Percentiles rank a stretch among this genome's conserved stretches.
Evolutionary conservation across 164 flowering plant genomes (phyloP).

Genomic region (Tetrastigma voinierianum): DNA sequence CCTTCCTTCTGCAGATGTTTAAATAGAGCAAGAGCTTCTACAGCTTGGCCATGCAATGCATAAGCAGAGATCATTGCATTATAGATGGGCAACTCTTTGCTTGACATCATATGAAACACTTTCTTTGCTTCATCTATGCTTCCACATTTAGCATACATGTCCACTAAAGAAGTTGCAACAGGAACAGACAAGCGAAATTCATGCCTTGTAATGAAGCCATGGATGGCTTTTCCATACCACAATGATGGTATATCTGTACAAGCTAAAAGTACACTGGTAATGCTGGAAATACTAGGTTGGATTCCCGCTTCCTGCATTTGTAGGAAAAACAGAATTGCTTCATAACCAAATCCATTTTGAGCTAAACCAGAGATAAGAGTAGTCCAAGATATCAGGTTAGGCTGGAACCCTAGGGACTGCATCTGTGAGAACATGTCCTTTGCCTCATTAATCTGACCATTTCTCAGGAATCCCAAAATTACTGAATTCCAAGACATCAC

Average conservation of each 20-base stretch:
- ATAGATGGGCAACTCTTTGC: conserved; percentile 50
- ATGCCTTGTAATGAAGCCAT: conserved; percentile 44
- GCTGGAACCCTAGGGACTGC: conserved; percentile 45
- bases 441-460: conserved; percentile 48
- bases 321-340: conserved; percentile 39
- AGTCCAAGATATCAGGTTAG: conserved; percentile 60
- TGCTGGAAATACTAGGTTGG: conserved; percentile 38
- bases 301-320: conserved; percentile 59
- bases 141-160: conserved; percentile 82
- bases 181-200: conserved; percentile 20
- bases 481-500: conserved; percentile 63
- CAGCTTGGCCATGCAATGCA: conserved; percentile 54
- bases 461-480: conserved; percentile 55
- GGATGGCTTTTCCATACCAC: conserved; percentile 49
- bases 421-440: conserved; percentile 48
- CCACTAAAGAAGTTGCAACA: conserved; percentile 48
- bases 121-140: conserved; percentile 34
- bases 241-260: conserved; percentile 40
- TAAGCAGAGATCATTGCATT: conserved; percentile 59
- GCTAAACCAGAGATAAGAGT: conserved; percentile 59
- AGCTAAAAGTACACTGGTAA: conserved; percentile 45
- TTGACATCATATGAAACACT: conserved; percentile 35
- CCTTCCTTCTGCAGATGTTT: conserved; percentile 31
- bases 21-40: conserved; percentile 46
- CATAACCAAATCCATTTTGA: conserved; percentile 44